Base-by-base conservation (phyloP, 2,329 filamentous ascomycete species). In the Neobulgaria alba region DNA sequence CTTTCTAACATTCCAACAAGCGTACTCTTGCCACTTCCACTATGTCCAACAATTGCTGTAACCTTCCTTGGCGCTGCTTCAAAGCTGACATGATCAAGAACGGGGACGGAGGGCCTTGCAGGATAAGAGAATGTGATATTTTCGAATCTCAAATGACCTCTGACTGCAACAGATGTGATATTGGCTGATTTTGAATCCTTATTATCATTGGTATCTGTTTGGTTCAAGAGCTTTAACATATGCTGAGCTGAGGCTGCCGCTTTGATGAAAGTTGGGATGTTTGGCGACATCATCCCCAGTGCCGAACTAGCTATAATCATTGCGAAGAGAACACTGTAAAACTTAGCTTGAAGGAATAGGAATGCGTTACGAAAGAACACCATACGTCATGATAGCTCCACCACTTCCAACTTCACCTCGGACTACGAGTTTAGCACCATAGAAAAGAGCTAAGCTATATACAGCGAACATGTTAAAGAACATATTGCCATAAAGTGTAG, bases 151-250 rank as follows among this genome's bases (percentile, higher is more conserved):
- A 46, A 43, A 19, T 29, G 20, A 2, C 44, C 36, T 43, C 79
- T 67, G 2, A 94, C 69, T 14, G 73, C 62, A 2, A 86, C 77
- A 1, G 31, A 29, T 8, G 23, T 29, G 23, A 29, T 29, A 8
- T 29, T 29, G 23, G 23, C 23, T 8, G n/a, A n/a, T n/a, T n/a
- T n/a, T n/a, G n/a, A n/a, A n/a, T n/a, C n/a, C n/a, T n/a, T n/a
- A n/a, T n/a, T n/a, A n/a, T n/a, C n/a, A n/a, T n/a, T n/a, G n/a
- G n/a, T n/a, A n/a, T n/a, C n/a, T n/a, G n/a, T n/a, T n/a, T n/a
- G 23, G 8, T 29, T 8, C 29, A 56, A 60, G 3, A 36, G 12
- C 16, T 38, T 38, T 12, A 38, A 31, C 8, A 38, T 21, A 18
- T 30, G n/a, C 14, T 38, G 4, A n/a, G 36, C 36, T 30, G 36